A percentile compares a stretch with the other conserved stretches of the same genome.
Evolutionary conservation across 306 rosid genomes (phyloP).

Genomic region (Cucurbita ficifolia): DNA sequence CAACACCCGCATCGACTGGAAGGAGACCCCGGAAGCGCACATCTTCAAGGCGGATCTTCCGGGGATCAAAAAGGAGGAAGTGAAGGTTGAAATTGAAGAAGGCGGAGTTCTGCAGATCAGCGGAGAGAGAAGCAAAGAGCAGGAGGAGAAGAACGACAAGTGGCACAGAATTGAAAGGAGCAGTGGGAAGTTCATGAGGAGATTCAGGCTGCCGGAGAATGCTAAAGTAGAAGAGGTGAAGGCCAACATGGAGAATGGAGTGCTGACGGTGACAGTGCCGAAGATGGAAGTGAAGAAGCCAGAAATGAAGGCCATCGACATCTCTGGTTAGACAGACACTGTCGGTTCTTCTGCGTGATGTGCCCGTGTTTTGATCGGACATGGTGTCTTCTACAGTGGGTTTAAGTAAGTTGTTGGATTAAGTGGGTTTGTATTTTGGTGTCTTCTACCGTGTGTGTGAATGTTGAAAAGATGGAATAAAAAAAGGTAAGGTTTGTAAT

Average conservation of each 20-base stretch:
- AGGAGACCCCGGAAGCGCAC: conserved; percentile 24
- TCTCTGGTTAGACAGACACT: background rate
- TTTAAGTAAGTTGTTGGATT: too few relatives aligned
- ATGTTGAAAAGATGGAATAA: too few relatives aligned
- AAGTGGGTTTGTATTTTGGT: too few relatives aligned
- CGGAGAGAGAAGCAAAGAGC: conserved; percentile 16
- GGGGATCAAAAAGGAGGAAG: conserved; percentile 20
- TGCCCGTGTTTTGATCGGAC: too few relatives aligned
- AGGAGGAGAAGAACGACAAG: conserved; percentile 19
- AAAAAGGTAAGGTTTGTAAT: too few relatives aligned
- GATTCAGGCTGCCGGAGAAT: conserved; percentile 24
- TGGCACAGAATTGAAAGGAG: conserved; percentile 29
- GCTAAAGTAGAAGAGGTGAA: conserved; percentile 13
- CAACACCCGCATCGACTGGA: conserved; percentile 24
- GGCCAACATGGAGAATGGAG: conserved; percentile 21
- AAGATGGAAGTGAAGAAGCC: conserved; percentile 16
- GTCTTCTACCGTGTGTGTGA: too few relatives aligned
- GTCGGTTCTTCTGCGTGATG: background rate
- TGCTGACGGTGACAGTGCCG: conserved; percentile 18
- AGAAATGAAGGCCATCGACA: conserved; percentile 13
- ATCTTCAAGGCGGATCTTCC: conserved; percentile 27
- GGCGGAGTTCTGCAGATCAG: conserved; percentile 18
- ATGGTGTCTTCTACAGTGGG: too few relatives aligned
- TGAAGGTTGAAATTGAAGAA: conserved; percentile 25
- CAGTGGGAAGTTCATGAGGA: conserved; percentile 25